These are phyloP conservation scores for Linum tenue DNA, from an alignment of 345 rosid genomes.

Conservation along the genomic window DNA sequence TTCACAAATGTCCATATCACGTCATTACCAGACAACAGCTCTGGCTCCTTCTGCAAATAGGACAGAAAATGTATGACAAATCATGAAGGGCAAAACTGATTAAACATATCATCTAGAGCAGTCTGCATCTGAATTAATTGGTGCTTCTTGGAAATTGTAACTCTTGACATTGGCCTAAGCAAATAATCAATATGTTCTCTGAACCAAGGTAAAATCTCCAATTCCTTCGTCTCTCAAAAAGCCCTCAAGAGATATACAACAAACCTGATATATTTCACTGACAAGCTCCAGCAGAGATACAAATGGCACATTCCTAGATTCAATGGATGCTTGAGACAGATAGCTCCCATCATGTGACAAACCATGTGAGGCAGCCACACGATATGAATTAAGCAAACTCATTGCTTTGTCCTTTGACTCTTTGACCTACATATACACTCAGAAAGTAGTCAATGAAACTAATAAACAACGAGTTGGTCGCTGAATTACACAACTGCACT, in stretches of 20 bases:
- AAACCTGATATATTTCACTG: constrained; percentile 86
- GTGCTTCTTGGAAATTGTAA: not conserved
- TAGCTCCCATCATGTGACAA: constrained; percentile 35
- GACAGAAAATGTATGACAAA: constrained; percentile 5
- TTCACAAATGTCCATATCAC: constrained; percentile 93
- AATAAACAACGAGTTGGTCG: not conserved
- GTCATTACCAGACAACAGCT: constrained; percentile 83
- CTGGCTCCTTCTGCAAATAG: constrained; percentile 71
- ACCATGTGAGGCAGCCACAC: constrained; percentile 43
- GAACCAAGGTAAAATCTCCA: no score
- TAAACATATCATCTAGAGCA: not conserved
- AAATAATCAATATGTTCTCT: no score
- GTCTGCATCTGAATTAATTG: not conserved
- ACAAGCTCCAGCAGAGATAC: constrained; percentile 86
- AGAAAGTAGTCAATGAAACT: not conserved
- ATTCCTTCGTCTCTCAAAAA: not conserved
- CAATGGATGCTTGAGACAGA: constrained; percentile 45
- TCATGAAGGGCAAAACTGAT: constrained; percentile 1
- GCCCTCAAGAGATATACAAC: constrained; percentile 8
- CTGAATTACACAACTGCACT: not conserved
- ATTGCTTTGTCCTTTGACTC: constrained; percentile 88
- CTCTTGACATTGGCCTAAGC: not conserved
- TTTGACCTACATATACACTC: constrained; percentile 44
- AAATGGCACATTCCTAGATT: constrained; percentile 42
- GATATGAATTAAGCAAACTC: constrained; percentile 57